Base-by-base conservation (phyloP, 2,329 filamentous ascomycete genomes). In the Blastomyces emzantsi region DNA sequence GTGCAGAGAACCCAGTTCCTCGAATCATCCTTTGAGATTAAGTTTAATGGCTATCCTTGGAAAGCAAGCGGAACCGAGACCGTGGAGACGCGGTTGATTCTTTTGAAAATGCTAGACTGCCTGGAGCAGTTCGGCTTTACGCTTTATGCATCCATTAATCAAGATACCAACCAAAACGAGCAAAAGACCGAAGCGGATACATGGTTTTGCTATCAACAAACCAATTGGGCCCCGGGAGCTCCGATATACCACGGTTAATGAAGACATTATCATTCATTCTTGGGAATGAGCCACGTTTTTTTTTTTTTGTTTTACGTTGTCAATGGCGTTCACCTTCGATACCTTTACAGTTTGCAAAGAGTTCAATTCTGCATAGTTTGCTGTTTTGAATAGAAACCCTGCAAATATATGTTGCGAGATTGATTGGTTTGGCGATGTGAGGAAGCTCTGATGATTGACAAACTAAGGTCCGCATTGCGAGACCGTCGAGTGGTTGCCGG, bases 71-170 rank as follows among this genome's bases (percentile, higher is more conserved):
- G 74, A 0, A 70, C 70, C 54, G 72, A 75, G 60, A 76, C 75
- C 2, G 74, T 78, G 70, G 68, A 62, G n/a, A 72, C 70, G 13
- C 69, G 75, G 30, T 64, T 73, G 60, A 60, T 77, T 57, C 58
- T 78, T 47, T 66, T 78, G 64, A 71, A 64, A 49, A 65, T 78
- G 64, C 63, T 77, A 64, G 73, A 73, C 56, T 65, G 64, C 17
- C 66, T 77, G 33, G 77, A 77, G 64, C 66, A 66, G 3, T 69
- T 74, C 60, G 76, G 76, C 1, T 78, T 75, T 72, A 73, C 71
- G 57, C 69, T 77, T 17, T 78, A 78, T 68, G 73, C 74, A 1
- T 75, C 74, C 64, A 69, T 79, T 36, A 73, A 76, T 64, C 74
- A 77, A 62, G 64, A 69, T 63, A 63, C 67, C 28, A 55, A 67